Base-by-base conservation (phyloP, 2,329 filamentous ascomycete species). In the Penicillium corylophilum region DNA sequence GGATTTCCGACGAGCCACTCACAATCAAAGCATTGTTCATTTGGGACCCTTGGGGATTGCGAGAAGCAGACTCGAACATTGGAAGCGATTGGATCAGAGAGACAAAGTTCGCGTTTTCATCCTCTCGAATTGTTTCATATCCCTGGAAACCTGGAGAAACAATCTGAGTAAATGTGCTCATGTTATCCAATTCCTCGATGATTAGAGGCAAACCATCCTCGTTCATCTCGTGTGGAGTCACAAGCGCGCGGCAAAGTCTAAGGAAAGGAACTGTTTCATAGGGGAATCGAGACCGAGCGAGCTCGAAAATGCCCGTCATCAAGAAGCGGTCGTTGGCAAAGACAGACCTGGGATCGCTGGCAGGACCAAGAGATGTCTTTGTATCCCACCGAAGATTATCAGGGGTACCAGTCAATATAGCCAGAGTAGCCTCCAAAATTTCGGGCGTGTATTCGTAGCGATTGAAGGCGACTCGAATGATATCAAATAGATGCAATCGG, bases 251-350 rank as follows among this genome's bases (percentile, higher is more conserved):
- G 65, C 85, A 87, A 35, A 95, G 75, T 47, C 82, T 83, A 54
- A 95, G 73, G 62, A 96, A 90, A 0, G 92, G 90, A 2, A 85
- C 72, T 42, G 89, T 86, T 71, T 96, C 93, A 69, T 89, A 93
- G 0, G 93, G 93, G 66, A 91, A 96, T 49, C 93, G 85, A 54
- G 83, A 81, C 39, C 87, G 80, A 6, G 92, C 85, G 66, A 88
- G 82, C 44, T 82, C 77, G 28, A 95, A 83, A 55, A 88, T 71
- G 16, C 71, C 69, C 24, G 75, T 77, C 64, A 87, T 77, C 16
- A 90, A 71, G 6, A 77, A 64, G 18, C 77, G 69, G 56, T 89
- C 83, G 16, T 78, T 72, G 22, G 86, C 71, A 56, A 87, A 82
- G 18, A 74, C 72, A n/a, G 71, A 69, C n/a, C 74, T 69, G 62